phyloP scores from a whole-genome alignment of 768 basidiomycete genomes.

The Boletus rubroflammeus region DNA sequence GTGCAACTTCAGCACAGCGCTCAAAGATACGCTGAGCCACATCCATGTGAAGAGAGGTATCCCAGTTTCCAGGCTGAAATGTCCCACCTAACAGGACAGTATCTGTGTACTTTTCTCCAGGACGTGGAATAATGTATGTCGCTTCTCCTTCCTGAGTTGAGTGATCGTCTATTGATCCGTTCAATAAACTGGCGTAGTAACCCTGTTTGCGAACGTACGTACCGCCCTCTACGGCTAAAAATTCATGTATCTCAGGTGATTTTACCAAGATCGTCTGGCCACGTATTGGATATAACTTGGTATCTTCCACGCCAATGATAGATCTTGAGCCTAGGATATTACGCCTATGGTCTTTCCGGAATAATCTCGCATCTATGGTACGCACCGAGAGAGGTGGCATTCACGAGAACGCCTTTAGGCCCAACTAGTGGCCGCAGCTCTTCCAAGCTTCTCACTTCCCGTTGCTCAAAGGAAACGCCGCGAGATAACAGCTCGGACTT shows the following conservation, averaged over 20 bases:
- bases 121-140: conserved; percentile 64
- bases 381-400: conserved; percentile 54
- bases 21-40: conserved; percentile 44
- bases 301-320: conserved; percentile 80
- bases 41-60: conserved; percentile 43
- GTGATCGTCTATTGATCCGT: conserved; percentile 9
- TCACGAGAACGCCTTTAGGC: conserved; percentile 43
- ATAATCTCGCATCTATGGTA: not conserved
- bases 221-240: conserved; percentile 26
- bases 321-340: conserved; percentile 52
- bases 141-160: conserved; percentile 25
- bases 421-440: conserved; percentile 42
- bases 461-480: conserved; percentile 44
- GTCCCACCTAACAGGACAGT: conserved; percentile 57
- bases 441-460: conserved; percentile 41
- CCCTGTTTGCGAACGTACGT: conserved; percentile 1
- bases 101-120: conserved; percentile 39
- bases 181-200: not conserved
- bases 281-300: conserved; percentile 66
- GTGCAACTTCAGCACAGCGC: conserved; percentile 40
- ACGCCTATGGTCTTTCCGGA: not conserved
- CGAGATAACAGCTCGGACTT: conserved; percentile 35
- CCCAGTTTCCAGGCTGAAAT: conserved; percentile 47
- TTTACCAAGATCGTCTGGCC: conserved; percentile 80
- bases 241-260: conserved; percentile 57